Evolutionary conservation across 1,284 basidiomycete species (phyloP).

Genomic region (Albatrellus sp.): DNA sequence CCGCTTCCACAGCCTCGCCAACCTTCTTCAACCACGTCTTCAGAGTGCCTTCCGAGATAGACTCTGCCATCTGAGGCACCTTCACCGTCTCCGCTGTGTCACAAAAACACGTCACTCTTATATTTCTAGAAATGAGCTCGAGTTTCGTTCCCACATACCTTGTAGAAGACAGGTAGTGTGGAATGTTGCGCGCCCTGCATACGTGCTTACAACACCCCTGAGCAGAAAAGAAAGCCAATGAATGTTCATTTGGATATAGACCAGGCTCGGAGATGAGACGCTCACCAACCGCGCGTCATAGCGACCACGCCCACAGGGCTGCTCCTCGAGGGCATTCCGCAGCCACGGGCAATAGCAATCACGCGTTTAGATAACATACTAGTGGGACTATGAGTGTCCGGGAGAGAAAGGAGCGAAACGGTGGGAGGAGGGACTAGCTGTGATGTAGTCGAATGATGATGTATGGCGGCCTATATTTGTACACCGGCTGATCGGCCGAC

Average conservation of each 20-base stretch:
- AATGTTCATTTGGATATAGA: neutral
- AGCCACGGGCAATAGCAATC: slow-evolving; percentile 51
- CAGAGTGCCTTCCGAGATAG: slow-evolving; percentile 94
- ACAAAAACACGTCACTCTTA: neutral
- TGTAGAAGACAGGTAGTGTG: slow-evolving; percentile 57
- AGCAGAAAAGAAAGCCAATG: neutral
- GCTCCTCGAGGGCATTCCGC: slow-evolving; percentile 30
- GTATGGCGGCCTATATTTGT: no score
- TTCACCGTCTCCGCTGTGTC: slow-evolving; percentile 78
- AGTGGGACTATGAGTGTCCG: neutral
- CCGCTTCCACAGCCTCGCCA: slow-evolving; percentile 82
- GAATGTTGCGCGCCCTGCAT: slow-evolving; percentile 45
- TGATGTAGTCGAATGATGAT: no score
- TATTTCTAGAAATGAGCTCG: neutral
- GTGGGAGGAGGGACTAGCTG: neutral
- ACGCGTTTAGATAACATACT: slow-evolving; percentile 63
- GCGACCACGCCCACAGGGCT: slow-evolving; percentile 23
- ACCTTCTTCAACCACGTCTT: slow-evolving; percentile 94
- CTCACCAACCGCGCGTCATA: slow-evolving; percentile 42
- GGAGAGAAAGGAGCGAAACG: neutral
- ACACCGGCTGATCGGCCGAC: no score
- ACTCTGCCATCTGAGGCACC: slow-evolving; percentile 98
- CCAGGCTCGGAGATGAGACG: slow-evolving; percentile 1
- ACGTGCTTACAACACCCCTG: slow-evolving; percentile 34
- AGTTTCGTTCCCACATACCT: slow-evolving; percentile 32